Conservation (phyloP, 768 basidiomycete species). For the Mycena metata region DNA sequence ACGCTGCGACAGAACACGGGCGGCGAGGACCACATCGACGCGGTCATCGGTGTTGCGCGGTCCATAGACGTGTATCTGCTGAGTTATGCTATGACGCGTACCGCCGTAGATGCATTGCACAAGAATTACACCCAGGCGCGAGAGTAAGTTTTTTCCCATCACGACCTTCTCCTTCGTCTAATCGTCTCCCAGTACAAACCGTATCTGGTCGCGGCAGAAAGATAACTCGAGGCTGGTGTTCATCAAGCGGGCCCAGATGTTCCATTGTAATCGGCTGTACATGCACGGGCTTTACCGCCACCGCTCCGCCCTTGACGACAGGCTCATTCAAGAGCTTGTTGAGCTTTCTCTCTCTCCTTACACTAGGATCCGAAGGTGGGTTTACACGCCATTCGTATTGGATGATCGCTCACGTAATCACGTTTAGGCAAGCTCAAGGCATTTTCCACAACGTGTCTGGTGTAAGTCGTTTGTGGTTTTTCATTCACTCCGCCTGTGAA, state of each 20-base stretch:
- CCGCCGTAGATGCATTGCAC: constrained; percentile 72
- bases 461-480: constrained; percentile 58
- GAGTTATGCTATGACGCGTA: constrained; percentile 74
- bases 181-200: constrained; percentile 63
- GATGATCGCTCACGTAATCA: constrained; percentile 12
- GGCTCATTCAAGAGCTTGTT: constrained; percentile 73
- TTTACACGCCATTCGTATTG: background rate
- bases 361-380: constrained; percentile 80
- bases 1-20: constrained; percentile 71
- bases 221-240: constrained; percentile 81
- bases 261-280: constrained; percentile 81
- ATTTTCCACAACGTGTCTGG: constrained; percentile 74
- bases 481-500: background rate
- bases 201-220: constrained; percentile 79
- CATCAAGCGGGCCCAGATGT: constrained; percentile 83
- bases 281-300: constrained; percentile 83
- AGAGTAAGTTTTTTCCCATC: constrained; percentile 59
- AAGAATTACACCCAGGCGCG: constrained; percentile 75
- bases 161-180: background rate
- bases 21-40: constrained; percentile 89
- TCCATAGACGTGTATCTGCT: constrained; percentile 84
- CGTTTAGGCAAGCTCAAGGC: constrained; percentile 74
- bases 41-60: constrained; percentile 78
- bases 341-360: constrained; percentile 87
- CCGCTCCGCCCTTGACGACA: constrained; percentile 81